Evolutionary conservation across 345 rosid genomes (phyloP).

Genomic region (Murraya paniculata): DNA sequence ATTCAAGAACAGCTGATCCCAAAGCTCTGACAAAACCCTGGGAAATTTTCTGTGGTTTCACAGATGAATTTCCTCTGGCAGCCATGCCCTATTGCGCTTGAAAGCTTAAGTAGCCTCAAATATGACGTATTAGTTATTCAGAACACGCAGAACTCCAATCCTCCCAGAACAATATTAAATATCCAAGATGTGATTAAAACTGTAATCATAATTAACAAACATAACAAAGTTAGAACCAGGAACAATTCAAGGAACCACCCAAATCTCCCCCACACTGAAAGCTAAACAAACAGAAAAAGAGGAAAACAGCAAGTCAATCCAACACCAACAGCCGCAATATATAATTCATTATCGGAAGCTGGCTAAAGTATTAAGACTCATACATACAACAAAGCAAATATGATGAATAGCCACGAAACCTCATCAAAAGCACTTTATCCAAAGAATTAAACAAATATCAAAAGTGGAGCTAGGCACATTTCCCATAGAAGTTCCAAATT

Average conservation of each 20-base stretch:
- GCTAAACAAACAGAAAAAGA: neutral
- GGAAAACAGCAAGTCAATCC: neutral
- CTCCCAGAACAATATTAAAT: constrained; percentile 20
- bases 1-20: constrained; percentile 66
- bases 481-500: neutral
- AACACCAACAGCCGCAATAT: neutral
- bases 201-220: constrained; percentile 21
- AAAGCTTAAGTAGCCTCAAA: constrained; percentile 11
- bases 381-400: neutral
- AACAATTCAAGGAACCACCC: neutral
- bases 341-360: neutral
- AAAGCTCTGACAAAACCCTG: constrained; percentile 48
- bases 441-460: neutral
- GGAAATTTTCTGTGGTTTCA: constrained; percentile 33
- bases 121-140: constrained; percentile 8
- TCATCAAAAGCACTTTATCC: neutral
- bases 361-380: neutral
- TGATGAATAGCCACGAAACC: neutral
- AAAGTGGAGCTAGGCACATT: neutral
- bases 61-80: constrained; percentile 39
- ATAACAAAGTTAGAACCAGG: constrained; percentile 7
- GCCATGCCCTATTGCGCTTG: constrained; percentile 50
- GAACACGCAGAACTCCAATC: constrained; percentile 21
- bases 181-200: constrained; percentile 25
- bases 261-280: neutral